phyloP scores from a whole-genome alignment of 1,284 basidiomycete genomes.

The Papiliotrema nemorosa region DNA sequence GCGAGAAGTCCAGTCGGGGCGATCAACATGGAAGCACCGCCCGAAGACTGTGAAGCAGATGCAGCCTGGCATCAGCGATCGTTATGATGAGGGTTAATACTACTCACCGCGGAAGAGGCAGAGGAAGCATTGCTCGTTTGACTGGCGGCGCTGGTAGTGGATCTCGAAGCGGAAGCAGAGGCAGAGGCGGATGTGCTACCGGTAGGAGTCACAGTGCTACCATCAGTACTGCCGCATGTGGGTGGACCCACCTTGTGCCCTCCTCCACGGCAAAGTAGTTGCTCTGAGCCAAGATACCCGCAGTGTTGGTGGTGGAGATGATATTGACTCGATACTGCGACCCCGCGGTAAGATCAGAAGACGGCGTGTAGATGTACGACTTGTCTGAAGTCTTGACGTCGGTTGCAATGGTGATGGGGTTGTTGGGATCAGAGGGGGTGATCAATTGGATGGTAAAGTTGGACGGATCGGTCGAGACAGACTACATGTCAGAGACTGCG shows the following conservation, averaged over 20 bases:
- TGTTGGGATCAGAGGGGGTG: slow-evolving; percentile 22
- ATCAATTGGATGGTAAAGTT: slow-evolving; percentile 36
- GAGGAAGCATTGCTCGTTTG: slow-evolving; percentile 2
- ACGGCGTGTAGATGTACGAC: slow-evolving; percentile 37
- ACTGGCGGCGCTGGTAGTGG: neutral
- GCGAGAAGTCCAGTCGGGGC: slow-evolving; percentile 11
- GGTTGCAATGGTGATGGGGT: slow-evolving; percentile 20
- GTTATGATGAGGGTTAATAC: neutral
- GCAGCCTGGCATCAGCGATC: slow-evolving; percentile 5
- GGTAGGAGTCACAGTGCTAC: neutral
- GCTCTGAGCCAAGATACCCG: slow-evolving; percentile 41
- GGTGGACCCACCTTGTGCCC: slow-evolving; percentile 9
- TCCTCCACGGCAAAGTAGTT: slow-evolving; percentile 32
- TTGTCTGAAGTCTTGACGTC: slow-evolving; percentile 28
- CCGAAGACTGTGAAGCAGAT: slow-evolving; percentile 10
- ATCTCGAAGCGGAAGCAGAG: slow-evolving; percentile 2
- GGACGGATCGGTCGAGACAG: slow-evolving; percentile 36
- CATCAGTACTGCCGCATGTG: neutral
- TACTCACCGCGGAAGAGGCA: slow-evolving; percentile 1
- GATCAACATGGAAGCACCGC: slow-evolving; percentile 5
- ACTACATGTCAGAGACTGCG: slow-evolving; percentile 20
- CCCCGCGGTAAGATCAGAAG: slow-evolving; percentile 16
- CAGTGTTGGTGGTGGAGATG: slow-evolving; percentile 13
- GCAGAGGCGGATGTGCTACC: neutral
- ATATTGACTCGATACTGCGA: slow-evolving; percentile 33